Evolutionary conservation across 2,329 filamentous ascomycete genomes (phyloP).

Genomic region (Corinectria fuckeliana): DNA sequence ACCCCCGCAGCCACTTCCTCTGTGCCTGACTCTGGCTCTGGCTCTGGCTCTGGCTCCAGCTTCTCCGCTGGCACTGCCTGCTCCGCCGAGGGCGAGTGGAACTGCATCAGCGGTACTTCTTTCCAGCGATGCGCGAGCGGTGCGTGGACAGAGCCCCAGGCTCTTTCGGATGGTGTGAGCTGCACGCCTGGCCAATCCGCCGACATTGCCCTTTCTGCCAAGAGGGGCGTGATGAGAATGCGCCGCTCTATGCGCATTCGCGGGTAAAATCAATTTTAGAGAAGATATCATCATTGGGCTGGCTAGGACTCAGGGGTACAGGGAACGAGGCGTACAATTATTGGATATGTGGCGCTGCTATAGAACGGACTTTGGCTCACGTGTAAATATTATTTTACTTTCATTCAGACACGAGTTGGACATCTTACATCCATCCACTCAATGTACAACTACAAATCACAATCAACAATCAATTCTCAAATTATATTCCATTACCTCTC

Average conservation of each 20-base stretch:
- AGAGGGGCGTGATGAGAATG: slow-evolving; percentile 28
- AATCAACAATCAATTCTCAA: neutral
- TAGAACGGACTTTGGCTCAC: neutral
- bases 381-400: slow-evolving; percentile 6
- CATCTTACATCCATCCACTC: neutral
- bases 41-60: slow-evolving; percentile 37
- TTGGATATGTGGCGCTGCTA: neutral
- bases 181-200: slow-evolving; percentile 52
- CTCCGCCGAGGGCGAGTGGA: slow-evolving; percentile 57
- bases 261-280: neutral
- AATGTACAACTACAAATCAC: neutral
- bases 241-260: slow-evolving; percentile 38
- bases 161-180: slow-evolving; percentile 52
- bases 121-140: slow-evolving; percentile 64
- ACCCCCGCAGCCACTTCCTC: slow-evolving; percentile 28
- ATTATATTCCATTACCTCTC: no score
- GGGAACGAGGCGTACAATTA: neutral
- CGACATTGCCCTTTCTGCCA: slow-evolving; percentile 44
- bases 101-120: slow-evolving; percentile 57
- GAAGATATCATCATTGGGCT: neutral
- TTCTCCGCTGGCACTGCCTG: slow-evolving; percentile 54
- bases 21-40: slow-evolving; percentile 17
- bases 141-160: slow-evolving; percentile 52
- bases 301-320: neutral
- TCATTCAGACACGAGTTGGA: neutral